Evolutionary conservation across 1,284 basidiomycete species (phyloP).

Genomic region (Ustilago cynodontis): DNA sequence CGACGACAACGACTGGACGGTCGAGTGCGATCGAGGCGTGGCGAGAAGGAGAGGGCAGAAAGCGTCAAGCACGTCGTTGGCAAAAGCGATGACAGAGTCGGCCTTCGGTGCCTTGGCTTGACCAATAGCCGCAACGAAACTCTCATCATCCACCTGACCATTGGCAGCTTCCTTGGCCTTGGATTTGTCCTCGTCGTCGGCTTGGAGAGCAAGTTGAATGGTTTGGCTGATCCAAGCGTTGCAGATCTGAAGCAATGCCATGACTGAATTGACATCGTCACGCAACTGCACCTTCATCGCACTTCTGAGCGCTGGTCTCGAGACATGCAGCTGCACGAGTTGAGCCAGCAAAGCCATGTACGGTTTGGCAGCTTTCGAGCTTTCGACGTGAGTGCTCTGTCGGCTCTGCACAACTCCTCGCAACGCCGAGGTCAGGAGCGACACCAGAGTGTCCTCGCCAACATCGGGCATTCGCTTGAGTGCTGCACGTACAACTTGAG

Average conservation of each 20-base stretch:
- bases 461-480: slow-evolving; percentile 33
- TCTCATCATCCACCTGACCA: not conserved
- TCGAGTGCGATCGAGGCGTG: slow-evolving; percentile 34
- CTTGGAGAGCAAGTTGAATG: slow-evolving; percentile 21
- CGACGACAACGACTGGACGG: slow-evolving; percentile 37
- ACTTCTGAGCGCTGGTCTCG: slow-evolving; percentile 38
- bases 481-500: slow-evolving; percentile 24
- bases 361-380: slow-evolving; percentile 11
- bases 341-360: slow-evolving; percentile 24
- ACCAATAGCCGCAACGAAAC: slow-evolving; percentile 11
- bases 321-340: slow-evolving; percentile 31
- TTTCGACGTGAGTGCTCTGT: slow-evolving; percentile 1
- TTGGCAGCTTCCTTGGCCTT: not conserved
- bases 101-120: slow-evolving; percentile 23
- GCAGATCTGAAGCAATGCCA: slow-evolving; percentile 46
- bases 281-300: slow-evolving; percentile 39
- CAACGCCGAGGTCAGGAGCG: slow-evolving; percentile 25
- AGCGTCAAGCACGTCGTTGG: slow-evolving; percentile 52
- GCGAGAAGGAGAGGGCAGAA: slow-evolving; percentile 53
- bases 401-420: slow-evolving; percentile 25
- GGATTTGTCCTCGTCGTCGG: slow-evolving; percentile 11
- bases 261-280: slow-evolving; percentile 37
- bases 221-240: slow-evolving; percentile 45
- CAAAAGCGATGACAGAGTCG: slow-evolving; percentile 34
- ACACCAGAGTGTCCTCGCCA: slow-evolving; percentile 31